phyloP scores from a whole-genome alignment of 495 filamentous ascomycete genomes.

The Tuber melanosporum region DNA sequence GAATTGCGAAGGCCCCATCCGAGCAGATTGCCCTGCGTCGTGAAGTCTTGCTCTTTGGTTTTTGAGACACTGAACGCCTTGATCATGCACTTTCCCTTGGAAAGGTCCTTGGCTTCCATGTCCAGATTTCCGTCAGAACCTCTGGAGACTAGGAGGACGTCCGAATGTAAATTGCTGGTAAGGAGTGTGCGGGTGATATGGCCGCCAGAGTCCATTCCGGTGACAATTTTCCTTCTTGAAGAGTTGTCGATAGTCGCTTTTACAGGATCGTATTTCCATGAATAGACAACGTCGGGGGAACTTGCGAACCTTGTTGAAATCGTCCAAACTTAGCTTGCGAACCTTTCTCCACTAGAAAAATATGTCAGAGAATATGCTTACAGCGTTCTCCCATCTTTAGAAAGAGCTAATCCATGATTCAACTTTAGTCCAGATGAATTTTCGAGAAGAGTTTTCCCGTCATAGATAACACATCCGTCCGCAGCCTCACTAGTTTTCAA shows the following conservation, averaged over 20 bases:
- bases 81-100: conserved; percentile 56
- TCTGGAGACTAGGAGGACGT: conserved; percentile 55
- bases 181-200: conserved; percentile 61
- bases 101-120: conserved; percentile 44
- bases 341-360: not conserved
- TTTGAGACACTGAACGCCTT: conserved; percentile 58
- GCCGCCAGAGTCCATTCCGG: conserved; percentile 54
- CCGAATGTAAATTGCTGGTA: conserved; percentile 39
- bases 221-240: conserved; percentile 48
- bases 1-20: conserved; percentile 70
- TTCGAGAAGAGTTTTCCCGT: conserved; percentile 42
- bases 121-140: conserved; percentile 61
- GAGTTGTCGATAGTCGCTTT: conserved; percentile 44
- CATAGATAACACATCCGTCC: conserved; percentile 48
- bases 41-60: conserved; percentile 42
- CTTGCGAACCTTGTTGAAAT: conserved; percentile 48
- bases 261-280: conserved; percentile 55
- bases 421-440: conserved; percentile 43
- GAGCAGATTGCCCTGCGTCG: conserved; percentile 52
- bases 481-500: conserved; percentile 50
- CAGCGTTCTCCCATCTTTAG: conserved; percentile 55
- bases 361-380: conserved; percentile 40
- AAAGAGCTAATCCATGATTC: conserved; percentile 63
- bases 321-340: not conserved
- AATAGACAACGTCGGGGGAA: conserved; percentile 50